Percentiles rank a stretch among this genome's conserved stretches.
These are phyloP conservation scores for Craspedostauros australis DNA, from an alignment of 108 stramenopile species.

Conservation along the genomic window DNA sequence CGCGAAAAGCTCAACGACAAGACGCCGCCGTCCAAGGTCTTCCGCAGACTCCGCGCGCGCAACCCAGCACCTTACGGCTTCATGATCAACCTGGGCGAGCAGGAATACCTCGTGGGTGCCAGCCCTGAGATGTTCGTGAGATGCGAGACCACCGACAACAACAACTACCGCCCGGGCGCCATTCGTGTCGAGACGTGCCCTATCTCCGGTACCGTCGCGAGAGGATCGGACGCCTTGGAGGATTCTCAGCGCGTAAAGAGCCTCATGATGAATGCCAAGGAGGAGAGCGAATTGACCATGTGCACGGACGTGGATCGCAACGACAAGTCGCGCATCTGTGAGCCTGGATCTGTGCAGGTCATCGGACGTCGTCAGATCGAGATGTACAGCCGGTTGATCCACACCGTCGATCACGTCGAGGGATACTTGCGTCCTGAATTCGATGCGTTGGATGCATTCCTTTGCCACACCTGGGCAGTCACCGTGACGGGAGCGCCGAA, in stretches of 20 bases:
- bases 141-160: slow-evolving; percentile 81
- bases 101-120: slow-evolving; percentile 95
- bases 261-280: slow-evolving; percentile 92
- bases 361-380: slow-evolving; percentile 97
- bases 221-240: slow-evolving; percentile 95
- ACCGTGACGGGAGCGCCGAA: slow-evolving; percentile 99
- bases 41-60: slow-evolving; percentile 79
- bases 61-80: slow-evolving; percentile 98
- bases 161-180: slow-evolving; percentile 75
- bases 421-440: slow-evolving; percentile 93
- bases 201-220: slow-evolving; percentile 97
- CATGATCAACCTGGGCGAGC: slow-evolving; percentile 90
- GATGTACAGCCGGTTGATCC: slow-evolving; percentile 96
- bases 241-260: slow-evolving; percentile 89
- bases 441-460: slow-evolving; percentile 96
- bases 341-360: slow-evolving; percentile 94
- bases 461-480: slow-evolving; percentile 98
- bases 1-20: slow-evolving; percentile 60
- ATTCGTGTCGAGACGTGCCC: slow-evolving; percentile 97
- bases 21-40: slow-evolving; percentile 72
- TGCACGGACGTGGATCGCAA: slow-evolving; percentile 98
- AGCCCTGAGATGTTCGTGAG: slow-evolving; percentile 99
- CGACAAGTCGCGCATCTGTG: slow-evolving; percentile 97
- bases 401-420: slow-evolving; percentile 99
- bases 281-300: slow-evolving; percentile 98